Base-by-base conservation (phyloP, 192 early-diverging fungal genomes). In the Hyaloraphidium curvatum region DNA sequence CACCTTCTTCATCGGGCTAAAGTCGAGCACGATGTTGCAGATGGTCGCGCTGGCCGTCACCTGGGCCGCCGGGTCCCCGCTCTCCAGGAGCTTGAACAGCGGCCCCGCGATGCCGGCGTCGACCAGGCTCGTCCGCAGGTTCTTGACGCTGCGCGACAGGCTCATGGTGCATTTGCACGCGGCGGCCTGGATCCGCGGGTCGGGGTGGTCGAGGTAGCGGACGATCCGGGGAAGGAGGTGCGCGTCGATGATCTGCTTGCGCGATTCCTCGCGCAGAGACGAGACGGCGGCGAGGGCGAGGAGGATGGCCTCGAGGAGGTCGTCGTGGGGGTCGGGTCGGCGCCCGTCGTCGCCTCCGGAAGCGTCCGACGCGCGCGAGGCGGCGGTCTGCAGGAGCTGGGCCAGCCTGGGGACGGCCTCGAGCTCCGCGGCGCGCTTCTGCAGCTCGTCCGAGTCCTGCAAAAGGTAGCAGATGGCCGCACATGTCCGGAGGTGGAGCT, bases 21-120 rank as follows among this genome's bases (percentile, higher is more conserved):
- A 84, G 40, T 87, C 86, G 16, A 91, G 59, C 3, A 84, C 80
- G 40, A 91, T 71, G 50, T 91, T 91, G 63, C 87, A 88, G 0
- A 91, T 56, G 0, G 83, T 78, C 2, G 81, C 87, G 29, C 72
- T 78, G 2, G 84, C 85, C 11, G 67, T 69, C 26, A 73, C 69
- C 31, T 78, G 76, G 0, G 87, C 82, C 5, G 71, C 65, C 2
- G 64, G 57, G 33, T 71, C 73, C 27, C 67, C 61, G 62, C 86
- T 83, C 3, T 65, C 59, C 14, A 88, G 61, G 0, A 88, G 57
- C 63, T 70, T 66, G 55, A 86, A 77, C 33, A 91, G 61, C 17
- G 85, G 83, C 3, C 54, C 21, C 14, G 74, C 76, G 0, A 88
- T 67, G 22, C 81, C 81, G 11, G 75, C 80, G 61, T 91, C 87